Conservation (phyloP, 2,329 filamentous ascomycete species). For the Kalmusia sp. region DNA sequence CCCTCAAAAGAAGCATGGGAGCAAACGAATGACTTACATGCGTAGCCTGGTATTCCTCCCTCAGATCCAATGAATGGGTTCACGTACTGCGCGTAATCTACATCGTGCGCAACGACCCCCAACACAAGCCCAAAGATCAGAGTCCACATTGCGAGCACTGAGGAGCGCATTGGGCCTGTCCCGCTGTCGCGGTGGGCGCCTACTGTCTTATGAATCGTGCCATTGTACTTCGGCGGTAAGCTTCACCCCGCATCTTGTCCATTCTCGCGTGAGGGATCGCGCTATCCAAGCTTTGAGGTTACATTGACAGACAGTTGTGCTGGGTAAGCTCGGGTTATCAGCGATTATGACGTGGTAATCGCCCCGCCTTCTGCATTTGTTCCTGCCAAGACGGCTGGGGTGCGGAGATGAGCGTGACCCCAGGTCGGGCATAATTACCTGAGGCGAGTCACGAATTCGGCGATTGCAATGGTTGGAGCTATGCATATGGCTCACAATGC, state of each 20-base stretch:
- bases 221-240: not conserved
- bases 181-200: not conserved
- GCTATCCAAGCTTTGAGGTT: constrained; percentile 26
- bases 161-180: not conserved
- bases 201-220: not conserved
- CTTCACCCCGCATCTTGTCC: constrained; percentile 23
- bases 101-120: constrained; percentile 19
- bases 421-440: too few species aligned
- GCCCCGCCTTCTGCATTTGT: constrained; percentile 22
- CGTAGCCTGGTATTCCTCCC: constrained; percentile 51
- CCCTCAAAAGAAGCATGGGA: not conserved
- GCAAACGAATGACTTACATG: constrained; percentile 32
- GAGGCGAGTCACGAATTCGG: too few species aligned
- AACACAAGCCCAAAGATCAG: constrained; percentile 6
- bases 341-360: constrained; percentile 21
- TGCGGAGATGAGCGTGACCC: too few species aligned
- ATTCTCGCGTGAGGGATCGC: constrained; percentile 8
- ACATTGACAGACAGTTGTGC: constrained; percentile 19
- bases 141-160: constrained; percentile 12
- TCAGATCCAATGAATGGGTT: constrained; percentile 58
- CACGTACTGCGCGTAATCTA: constrained; percentile 47
- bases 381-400: constrained; percentile 23
- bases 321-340: constrained; percentile 5
- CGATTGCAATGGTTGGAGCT: too few species aligned
- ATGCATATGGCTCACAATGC: too few species aligned